Conservation (phyloP, 2,329 filamentous ascomycete species). For the Epichloe amarillans region DNA sequence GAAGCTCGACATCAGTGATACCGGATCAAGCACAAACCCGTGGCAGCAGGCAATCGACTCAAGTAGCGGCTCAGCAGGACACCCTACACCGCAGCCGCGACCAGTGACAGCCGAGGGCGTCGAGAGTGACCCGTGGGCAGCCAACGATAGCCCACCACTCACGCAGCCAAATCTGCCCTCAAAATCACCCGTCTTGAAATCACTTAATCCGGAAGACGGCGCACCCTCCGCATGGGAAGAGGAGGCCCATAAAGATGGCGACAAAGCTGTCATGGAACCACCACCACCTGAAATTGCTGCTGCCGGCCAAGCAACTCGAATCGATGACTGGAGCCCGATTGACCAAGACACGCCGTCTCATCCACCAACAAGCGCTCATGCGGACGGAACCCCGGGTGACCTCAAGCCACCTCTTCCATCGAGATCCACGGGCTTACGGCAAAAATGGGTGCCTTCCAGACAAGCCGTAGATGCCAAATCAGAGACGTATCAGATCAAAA, state of each 20-base stretch:
- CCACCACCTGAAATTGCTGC: constrained; percentile 9
- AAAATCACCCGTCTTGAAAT: constrained; percentile 21
- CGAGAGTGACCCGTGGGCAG: constrained; percentile 16
- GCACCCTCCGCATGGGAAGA: constrained; percentile 25
- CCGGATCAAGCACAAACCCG: constrained; percentile 23
- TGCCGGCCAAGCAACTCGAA: constrained; percentile 8
- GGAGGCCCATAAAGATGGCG: constrained; percentile 15
- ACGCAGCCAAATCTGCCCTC: constrained; percentile 11
- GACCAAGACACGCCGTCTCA: constrained; percentile 25
- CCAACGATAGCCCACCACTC: constrained; percentile 15
- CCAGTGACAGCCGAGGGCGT: constrained; percentile 13
- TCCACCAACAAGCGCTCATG: constrained; percentile 4
- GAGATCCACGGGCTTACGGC: constrained; percentile 16
- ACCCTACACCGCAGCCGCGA: constrained; percentile 5
- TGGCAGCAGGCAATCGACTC: constrained; percentile 18
- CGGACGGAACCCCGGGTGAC: constrained; percentile 8
- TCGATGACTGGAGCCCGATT: constrained; percentile 39
- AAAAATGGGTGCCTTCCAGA: constrained; percentile 25
- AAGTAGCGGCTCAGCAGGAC: constrained; percentile 7
- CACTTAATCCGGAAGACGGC: constrained; percentile 25
- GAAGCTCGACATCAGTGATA: constrained; percentile 28
- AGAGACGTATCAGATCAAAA: constrained; percentile 89
- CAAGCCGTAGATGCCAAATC: constrained; percentile 32
- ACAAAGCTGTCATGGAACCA: constrained; percentile 11
- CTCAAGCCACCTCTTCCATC: constrained; percentile 26